A percentile compares a stretch with the other conserved stretches of the same genome.
Evolutionary conservation across 2,329 filamentous ascomycete species (phyloP).

Genomic region (Talaromyces atroroseus): DNA sequence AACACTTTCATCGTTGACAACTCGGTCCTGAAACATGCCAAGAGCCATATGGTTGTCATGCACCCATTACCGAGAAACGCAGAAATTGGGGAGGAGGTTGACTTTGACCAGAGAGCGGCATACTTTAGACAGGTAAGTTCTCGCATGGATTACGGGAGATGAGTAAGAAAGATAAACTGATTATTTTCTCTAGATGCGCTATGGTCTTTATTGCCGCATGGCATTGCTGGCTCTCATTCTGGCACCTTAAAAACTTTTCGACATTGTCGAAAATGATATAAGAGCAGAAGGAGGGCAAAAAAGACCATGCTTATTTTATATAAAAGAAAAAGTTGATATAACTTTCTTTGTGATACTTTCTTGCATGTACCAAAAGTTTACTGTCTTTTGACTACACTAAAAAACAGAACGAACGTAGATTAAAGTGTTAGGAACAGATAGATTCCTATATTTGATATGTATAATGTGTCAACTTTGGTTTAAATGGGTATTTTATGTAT

Average conservation of each 20-base stretch:
- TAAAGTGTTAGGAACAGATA: constrained; percentile 8
- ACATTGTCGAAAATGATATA: not conserved
- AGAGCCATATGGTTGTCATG: constrained; percentile 89
- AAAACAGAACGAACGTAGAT: not conserved
- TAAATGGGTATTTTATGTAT: constrained; percentile 8
- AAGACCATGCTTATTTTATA: not conserved
- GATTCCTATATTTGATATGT: constrained; percentile 12
- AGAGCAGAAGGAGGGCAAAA: not conserved
- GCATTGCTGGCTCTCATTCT: constrained; percentile 91
- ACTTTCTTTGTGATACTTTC: not conserved
- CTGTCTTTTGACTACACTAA: constrained; percentile 6
- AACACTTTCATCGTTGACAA: constrained; percentile 87
- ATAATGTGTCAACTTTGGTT: constrained; percentile 10
- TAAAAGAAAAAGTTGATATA: constrained; percentile 1
- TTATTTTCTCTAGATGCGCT: constrained; percentile 68
- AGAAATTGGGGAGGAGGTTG: constrained; percentile 91
- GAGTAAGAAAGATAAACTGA: too few species aligned
- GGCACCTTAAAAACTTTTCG: constrained; percentile 42
- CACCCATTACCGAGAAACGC: constrained; percentile 91
- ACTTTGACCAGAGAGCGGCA: constrained; percentile 92
- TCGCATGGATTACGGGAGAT: constrained; percentile 3
- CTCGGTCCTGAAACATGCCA: constrained; percentile 80
- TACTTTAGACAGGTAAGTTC: constrained; percentile 96
- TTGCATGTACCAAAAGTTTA: constrained; percentile 13
- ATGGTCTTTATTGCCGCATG: constrained; percentile 97